These are phyloP conservation scores for Lagenidium giganteum DNA, from an alignment of 352 stramenopile genomes.

Conservation along the genomic window DNA sequence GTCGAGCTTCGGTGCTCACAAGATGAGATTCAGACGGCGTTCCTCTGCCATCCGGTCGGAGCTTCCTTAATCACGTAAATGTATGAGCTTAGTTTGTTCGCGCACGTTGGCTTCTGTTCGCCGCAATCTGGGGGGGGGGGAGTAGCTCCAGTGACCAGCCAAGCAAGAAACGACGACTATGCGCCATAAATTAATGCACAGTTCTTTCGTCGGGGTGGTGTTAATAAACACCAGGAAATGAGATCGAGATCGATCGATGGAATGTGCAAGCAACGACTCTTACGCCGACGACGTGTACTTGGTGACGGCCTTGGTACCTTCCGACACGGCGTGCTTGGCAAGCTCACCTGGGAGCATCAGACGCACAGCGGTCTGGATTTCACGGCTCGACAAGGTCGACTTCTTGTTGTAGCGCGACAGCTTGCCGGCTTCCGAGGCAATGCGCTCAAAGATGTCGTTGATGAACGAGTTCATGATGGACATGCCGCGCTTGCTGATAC, in stretches of 20 bases:
- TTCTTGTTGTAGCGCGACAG: constrained; percentile 99
- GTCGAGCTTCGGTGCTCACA: constrained; percentile 54
- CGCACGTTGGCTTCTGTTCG: too few relatives aligned
- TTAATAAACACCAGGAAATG: constrained; percentile 78
- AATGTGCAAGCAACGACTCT: constrained; percentile 19
- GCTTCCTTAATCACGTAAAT: constrained; percentile 43
- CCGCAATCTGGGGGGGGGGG: too few relatives aligned
- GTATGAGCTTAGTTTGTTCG: too few relatives aligned
- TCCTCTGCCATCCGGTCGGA: constrained; percentile 50
- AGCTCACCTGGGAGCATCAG: constrained; percentile 90
- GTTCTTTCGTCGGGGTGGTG: too few relatives aligned
- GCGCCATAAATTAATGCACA: too few relatives aligned
- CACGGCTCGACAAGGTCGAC: constrained; percentile 93
- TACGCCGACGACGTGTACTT: constrained; percentile 90
- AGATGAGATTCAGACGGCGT: constrained; percentile 63
- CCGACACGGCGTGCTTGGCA: constrained; percentile 96
- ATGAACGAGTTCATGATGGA: constrained; percentile 36
- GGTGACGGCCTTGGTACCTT: constrained; percentile 96
- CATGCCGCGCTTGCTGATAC: constrained; percentile 19
- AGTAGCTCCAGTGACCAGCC: too few relatives aligned
- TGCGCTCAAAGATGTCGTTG: constrained; percentile 97
- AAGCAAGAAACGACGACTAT: too few relatives aligned
- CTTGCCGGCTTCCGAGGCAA: constrained; percentile 93
- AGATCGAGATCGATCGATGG: constrained; percentile 1
- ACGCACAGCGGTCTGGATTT: constrained; percentile 97